Evolutionary conservation across 139 green algal genomes (phyloP).

Genomic region (Chlamydomonas schloesseri): DNA sequence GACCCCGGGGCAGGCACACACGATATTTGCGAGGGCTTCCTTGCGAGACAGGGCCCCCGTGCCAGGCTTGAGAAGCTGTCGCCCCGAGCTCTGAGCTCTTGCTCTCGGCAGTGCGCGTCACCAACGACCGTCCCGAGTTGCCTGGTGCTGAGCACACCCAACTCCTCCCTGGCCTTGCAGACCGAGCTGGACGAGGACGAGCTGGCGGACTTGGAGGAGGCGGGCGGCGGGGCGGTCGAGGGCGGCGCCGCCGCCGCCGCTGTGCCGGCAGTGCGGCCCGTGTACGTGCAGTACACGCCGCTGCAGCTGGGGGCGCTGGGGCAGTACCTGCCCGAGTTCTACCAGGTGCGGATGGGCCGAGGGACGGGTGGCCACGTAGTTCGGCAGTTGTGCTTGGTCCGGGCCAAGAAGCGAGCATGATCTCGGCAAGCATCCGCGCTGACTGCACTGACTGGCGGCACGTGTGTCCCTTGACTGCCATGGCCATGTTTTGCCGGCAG

Average conservation of each 20-base stretch:
- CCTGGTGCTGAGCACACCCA: too few relatives aligned
- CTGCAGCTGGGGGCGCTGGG: neutral
- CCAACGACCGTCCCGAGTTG: neutral
- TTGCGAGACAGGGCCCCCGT: too few relatives aligned
- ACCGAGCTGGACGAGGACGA: neutral
- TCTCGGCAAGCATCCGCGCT: too few relatives aligned
- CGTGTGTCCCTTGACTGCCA: neutral
- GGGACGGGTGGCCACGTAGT: neutral
- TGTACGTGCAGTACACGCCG: neutral
- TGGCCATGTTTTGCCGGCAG: neutral
- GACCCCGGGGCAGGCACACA: too few relatives aligned
- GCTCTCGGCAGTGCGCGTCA: too few relatives aligned
- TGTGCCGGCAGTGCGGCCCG: too few relatives aligned
- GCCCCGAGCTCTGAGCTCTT: neutral
- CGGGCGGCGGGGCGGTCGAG: neutral
- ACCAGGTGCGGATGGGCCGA: neutral
- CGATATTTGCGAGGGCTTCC: too few relatives aligned
- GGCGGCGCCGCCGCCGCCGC: neutral
- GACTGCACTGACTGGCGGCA: neutral
- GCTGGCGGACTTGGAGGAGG: neutral
- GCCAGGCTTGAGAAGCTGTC: neutral
- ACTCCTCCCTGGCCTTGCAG: neutral
- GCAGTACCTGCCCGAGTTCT: neutral
- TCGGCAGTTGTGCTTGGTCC: neutral
- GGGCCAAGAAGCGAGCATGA: neutral